Evolutionary conservation across 192 early-diverging fungal genomes (phyloP), one percentile per base, ranked within the genome.

Genomic region (Backusella tuberculispora): DNA sequence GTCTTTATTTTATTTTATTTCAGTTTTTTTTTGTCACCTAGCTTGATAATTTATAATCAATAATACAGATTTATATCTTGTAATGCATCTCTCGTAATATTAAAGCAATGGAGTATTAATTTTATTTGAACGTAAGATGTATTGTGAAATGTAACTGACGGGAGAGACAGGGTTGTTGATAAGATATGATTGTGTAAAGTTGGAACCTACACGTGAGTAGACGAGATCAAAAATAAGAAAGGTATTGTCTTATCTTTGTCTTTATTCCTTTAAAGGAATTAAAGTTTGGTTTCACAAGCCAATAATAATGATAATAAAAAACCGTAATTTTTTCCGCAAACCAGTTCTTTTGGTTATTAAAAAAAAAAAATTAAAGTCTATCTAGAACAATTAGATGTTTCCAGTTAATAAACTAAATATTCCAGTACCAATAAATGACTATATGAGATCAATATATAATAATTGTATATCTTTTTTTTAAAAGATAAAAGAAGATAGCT

Each of bases 251-350:
- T 60, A 60, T 60, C 53, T 60, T 26, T 60, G 24, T 60, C 53
- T 60, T 26, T 60, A 60, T 60, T 60, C 53, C 53, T 60, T 60
- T 60, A 60, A 60, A 14, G 53, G 53, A 60, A 60, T 60, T 60
- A 60, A 26, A 60, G 53, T 56, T 56, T 56, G 6, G 6, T n/a
- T 56, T 21, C 50, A 56, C 50, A 56, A 56, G 50, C 50, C 50
- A 56, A 56, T 56, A n/a, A 56, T 56, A 21, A 21, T 24, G 19
- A 24, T 17, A 56, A 56, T 13, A 45, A 56, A 56, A 56, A 56
- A 19, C 0, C 8, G 9, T 56, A 24, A 0, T 21, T 56, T 56
- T 56, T 56, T 56, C 50, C 50, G 19, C 50, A n/a, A n/a, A n/a
- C n/a, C 15, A 0, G 19, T 50, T 4, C 3, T 19, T 50, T 4